Evolutionary conservation across 768 basidiomycete species (phyloP).

Genomic region (Psilocybe cubensis): DNA sequence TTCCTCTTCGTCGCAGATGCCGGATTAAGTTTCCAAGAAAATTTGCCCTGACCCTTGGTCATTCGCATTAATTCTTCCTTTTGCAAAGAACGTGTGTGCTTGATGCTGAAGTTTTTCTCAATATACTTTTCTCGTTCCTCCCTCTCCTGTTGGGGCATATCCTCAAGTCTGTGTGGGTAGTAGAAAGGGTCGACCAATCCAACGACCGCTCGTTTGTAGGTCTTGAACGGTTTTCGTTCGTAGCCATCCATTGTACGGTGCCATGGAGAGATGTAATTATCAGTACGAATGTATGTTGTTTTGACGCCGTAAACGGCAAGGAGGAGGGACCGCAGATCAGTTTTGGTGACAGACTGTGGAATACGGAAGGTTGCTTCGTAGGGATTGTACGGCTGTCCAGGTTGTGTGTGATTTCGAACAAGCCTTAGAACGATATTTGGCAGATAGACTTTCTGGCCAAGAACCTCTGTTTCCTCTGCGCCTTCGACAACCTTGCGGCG

Average conservation of each 20-base stretch:
- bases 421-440: slow-evolving; percentile 86
- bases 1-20: slow-evolving; percentile 47
- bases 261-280: slow-evolving; percentile 75
- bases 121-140: slow-evolving; percentile 61
- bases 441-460: slow-evolving; percentile 86
- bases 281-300: slow-evolving; percentile 95
- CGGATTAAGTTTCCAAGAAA: slow-evolving; percentile 44
- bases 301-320: slow-evolving; percentile 83
- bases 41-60: slow-evolving; percentile 41
- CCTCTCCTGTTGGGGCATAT: slow-evolving; percentile 66
- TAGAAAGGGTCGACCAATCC: slow-evolving; percentile 94
- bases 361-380: slow-evolving; percentile 95
- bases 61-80: slow-evolving; percentile 43
- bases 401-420: slow-evolving; percentile 79
- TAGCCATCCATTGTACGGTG: slow-evolving; percentile 33
- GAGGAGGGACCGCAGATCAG: slow-evolving; percentile 88
- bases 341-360: slow-evolving; percentile 89
- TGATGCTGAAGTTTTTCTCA: slow-evolving; percentile 61
- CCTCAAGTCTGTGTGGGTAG: slow-evolving; percentile 82
- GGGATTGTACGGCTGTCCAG: slow-evolving; percentile 86
- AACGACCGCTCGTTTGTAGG: slow-evolving; percentile 92
- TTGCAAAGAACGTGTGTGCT: slow-evolving; percentile 35
- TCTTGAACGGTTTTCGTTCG: slow-evolving; percentile 45
- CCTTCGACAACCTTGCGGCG: slow-evolving; percentile 43
- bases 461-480: slow-evolving; percentile 50